Evolutionary conservation across 306 rosid genomes (phyloP).

Genomic region (Pyrus betulifolia): DNA sequence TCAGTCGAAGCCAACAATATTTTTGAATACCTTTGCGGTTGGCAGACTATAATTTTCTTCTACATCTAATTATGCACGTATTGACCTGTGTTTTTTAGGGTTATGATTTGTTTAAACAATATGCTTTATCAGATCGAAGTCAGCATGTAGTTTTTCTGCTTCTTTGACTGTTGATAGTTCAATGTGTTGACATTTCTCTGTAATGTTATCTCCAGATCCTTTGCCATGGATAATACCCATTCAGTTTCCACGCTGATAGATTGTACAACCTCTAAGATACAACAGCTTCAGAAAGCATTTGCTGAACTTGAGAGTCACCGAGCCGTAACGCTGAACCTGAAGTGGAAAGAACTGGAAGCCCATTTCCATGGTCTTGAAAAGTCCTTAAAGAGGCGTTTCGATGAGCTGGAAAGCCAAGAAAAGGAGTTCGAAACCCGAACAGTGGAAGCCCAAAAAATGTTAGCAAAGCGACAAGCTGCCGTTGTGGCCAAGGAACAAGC

Average conservation of each 20-base stretch:
- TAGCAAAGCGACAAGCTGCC: conserved; percentile 69
- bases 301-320: conserved; percentile 98
- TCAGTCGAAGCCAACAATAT: background rate
- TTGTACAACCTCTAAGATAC: conserved; percentile 84
- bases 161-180: background rate
- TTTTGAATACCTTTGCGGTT: background rate
- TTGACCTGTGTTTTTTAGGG: background rate
- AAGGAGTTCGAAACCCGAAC: conserved; percentile 76
- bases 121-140: background rate
- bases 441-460: conserved; percentile 47
- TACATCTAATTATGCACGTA: background rate
- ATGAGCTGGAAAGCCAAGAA: conserved; percentile 93
- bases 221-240: conserved; percentile 66
- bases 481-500: conserved; percentile 74
- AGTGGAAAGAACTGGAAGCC: conserved; percentile 97
- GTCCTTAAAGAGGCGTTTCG: conserved; percentile 94
- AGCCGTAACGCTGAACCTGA: conserved; percentile 77
- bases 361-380: conserved; percentile 96
- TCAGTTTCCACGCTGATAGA: conserved; percentile 72
- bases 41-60: background rate
- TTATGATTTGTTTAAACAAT: background rate
- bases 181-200: background rate
- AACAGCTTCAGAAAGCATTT: conserved; percentile 95
- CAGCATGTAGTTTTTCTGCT: background rate
- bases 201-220: conserved; percentile 40